These are phyloP conservation scores for Candida saitoana DNA, from an alignment of 805 yeast species.

Conservation along the genomic window DNA sequence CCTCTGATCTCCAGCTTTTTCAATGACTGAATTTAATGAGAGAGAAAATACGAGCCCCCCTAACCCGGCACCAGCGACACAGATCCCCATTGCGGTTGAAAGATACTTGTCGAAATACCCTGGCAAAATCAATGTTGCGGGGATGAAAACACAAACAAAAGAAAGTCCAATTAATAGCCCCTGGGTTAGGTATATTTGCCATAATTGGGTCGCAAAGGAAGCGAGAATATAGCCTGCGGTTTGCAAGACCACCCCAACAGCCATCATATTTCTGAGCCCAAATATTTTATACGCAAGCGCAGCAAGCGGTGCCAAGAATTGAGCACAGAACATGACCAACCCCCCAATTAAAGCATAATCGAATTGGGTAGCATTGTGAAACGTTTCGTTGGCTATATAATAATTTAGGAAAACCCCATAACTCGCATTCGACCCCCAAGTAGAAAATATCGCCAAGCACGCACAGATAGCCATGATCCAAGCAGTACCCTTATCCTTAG, in stretches of 20 bases:
- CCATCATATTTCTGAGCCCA: constrained; percentile 46
- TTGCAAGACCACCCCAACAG: constrained; percentile 40
- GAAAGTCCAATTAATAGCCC: constrained; percentile 46
- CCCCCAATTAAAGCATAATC: constrained; percentile 49
- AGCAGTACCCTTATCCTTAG: constrained; percentile 28
- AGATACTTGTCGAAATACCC: constrained; percentile 42
- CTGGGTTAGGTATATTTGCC: constrained; percentile 48
- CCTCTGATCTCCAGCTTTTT: constrained; percentile 30
- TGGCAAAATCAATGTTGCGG: constrained; percentile 37
- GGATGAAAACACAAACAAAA: constrained; percentile 35
- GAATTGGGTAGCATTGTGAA: constrained; percentile 38
- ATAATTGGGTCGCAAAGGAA: constrained; percentile 39
- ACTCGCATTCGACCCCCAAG: constrained; percentile 54
- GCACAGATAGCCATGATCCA: constrained; percentile 50
- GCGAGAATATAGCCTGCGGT: constrained; percentile 43
- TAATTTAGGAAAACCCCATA: constrained; percentile 52
- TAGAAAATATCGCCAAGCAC: constrained; percentile 39
- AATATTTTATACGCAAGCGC: constrained; percentile 41
- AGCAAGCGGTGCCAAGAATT: constrained; percentile 49
- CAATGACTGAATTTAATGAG: constrained; percentile 33
- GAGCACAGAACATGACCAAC: constrained; percentile 45
- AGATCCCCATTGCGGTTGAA: constrained; percentile 43
- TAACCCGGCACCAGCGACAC: constrained; percentile 41
- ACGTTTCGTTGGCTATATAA: constrained; percentile 32
- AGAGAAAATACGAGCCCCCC: constrained; percentile 47